Base-by-base conservation (phyloP, 2,329 filamentous ascomycete genomes). In the Taxawa tesnikishii region DNA sequence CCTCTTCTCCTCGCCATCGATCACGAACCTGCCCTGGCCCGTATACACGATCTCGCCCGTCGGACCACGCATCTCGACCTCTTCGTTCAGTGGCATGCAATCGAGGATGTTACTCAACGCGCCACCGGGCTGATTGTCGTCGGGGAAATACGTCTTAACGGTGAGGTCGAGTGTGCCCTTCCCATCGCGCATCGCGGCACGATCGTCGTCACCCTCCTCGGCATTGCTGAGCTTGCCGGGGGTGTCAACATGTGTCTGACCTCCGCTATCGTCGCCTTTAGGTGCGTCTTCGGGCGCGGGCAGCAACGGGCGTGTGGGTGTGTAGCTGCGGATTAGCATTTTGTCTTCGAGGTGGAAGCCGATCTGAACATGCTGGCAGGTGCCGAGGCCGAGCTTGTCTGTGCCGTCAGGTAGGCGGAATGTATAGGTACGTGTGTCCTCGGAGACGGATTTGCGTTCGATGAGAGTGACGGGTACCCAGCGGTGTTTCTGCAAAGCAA, bases 91-190 rank as follows among this genome's bases (percentile, higher is more conserved):
- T 0, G 57, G 57, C 33, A 71, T 58, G 41, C 55, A 63, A 45
- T 70, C 63, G 3, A 71, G 58, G 31, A 70, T 62, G 36, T 68
- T 69, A 26, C 55, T 62, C 50, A 72, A 58, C 7, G 67, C 65
- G n/a, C 67, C 66, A 10, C 67, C 67, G 1, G 67, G 66, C 39
- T 68, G 62, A 2, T 50, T 48, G 1, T 51, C 39, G 23, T 50
- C 56, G 0, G 67, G 65, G 34, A 63, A 66, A 43, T 71, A 70
- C 1, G 65, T 69, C 40, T 71, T 69, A 23, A 68, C 54, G 0
- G 60, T 58, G 2, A 68, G 52, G 12, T 68, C 54, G 40, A 69
- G 68, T 1, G 58, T 65, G 4, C 60, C 60, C n/a, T n/a, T n/a
- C n/a, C n/a, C n/a, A 28, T 51, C 45, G 26, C 37, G 34, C 15